Percentiles rank a stretch among this genome's conserved stretches.
These are phyloP conservation scores for Trichoderma reesei DNA, from an alignment of 495 filamentous ascomycete genomes.

Conservation along the genomic window DNA sequence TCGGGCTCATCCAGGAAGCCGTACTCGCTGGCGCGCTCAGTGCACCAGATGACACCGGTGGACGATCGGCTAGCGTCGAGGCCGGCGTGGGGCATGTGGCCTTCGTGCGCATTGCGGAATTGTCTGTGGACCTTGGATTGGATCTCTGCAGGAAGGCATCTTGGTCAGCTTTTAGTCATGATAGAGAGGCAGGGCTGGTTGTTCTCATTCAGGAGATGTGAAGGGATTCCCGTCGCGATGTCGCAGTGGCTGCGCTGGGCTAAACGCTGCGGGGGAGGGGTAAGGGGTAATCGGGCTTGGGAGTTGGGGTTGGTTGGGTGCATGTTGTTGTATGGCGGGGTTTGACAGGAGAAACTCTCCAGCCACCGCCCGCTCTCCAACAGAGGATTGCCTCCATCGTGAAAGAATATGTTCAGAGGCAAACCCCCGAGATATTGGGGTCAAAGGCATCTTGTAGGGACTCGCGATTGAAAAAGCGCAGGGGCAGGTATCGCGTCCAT, in stretches of 20 bases:
- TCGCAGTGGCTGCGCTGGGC: background rate
- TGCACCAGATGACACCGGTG: slow-evolving; percentile 81
- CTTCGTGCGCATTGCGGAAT: slow-evolving; percentile 78
- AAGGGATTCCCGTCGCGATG: background rate
- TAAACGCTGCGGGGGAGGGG: background rate
- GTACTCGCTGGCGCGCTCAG: slow-evolving; percentile 68
- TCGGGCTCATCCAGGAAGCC: slow-evolving; percentile 75
- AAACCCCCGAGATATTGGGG: background rate
- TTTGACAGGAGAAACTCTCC: slow-evolving; percentile 15
- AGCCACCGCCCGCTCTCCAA: background rate
- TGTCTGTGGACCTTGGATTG: slow-evolving; percentile 73
- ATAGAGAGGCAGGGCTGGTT: background rate
- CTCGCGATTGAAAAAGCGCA: too few relatives aligned
- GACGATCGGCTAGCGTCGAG: slow-evolving; percentile 75
- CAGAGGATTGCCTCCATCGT: slow-evolving; percentile 12
- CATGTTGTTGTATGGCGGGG: slow-evolving; percentile 13
- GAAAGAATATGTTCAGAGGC: slow-evolving; percentile 10
- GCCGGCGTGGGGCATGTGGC: slow-evolving; percentile 80
- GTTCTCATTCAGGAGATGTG: too few relatives aligned
- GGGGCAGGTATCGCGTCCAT: background rate
- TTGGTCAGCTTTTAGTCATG: background rate
- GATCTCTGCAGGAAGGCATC: slow-evolving; percentile 42
- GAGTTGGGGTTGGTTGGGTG: slow-evolving; percentile 8
- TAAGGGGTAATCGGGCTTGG: background rate
- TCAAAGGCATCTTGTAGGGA: too few relatives aligned